Evolutionary conservation across 2,329 filamentous ascomycete species (phyloP).

Genomic region (Incumbomyces delicatus): DNA sequence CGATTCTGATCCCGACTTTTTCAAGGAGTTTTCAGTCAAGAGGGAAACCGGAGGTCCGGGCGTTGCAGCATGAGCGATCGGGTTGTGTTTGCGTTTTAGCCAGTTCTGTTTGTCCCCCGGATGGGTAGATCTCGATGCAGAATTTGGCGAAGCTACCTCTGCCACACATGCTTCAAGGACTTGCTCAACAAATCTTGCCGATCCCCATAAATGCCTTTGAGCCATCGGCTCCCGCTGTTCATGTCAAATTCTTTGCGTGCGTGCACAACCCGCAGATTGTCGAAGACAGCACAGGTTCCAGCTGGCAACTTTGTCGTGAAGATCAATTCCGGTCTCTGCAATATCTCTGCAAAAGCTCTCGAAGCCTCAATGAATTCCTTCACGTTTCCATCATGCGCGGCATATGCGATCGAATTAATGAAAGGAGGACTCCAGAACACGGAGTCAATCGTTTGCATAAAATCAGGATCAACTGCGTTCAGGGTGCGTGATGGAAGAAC

Average conservation of each 20-base stretch:
- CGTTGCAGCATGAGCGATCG: constrained; percentile 9
- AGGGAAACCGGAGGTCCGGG: constrained; percentile 12
- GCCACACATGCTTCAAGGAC: constrained; percentile 8
- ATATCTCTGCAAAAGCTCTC: constrained; percentile 46
- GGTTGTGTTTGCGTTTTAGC: constrained; percentile 11
- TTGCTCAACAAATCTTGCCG: constrained; percentile 46
- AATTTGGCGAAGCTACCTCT: constrained; percentile 1
- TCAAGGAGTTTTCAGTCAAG: constrained; percentile 57
- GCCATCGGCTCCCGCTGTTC: constrained; percentile 59
- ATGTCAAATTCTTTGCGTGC: constrained; percentile 66
- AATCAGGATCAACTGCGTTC: not conserved
- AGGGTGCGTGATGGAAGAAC: not conserved
- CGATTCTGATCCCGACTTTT: constrained; percentile 69
- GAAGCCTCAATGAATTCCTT: constrained; percentile 34
- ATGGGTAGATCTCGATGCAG: not conserved
- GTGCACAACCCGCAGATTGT: constrained; percentile 75
- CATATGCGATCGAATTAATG: constrained; percentile 39
- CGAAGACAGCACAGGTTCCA: constrained; percentile 88
- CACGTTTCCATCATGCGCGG: not conserved
- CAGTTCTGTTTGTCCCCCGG: not conserved
- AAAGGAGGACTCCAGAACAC: constrained; percentile 74
- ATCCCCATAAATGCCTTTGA: constrained; percentile 77
- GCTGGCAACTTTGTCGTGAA: constrained; percentile 64
- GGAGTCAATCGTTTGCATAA: constrained; percentile 26
- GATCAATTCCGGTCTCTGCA: constrained; percentile 51